Conservation (phyloP, 2,329 filamentous ascomycete genomes). For the Pseudogymnoascus pannorum region DNA sequence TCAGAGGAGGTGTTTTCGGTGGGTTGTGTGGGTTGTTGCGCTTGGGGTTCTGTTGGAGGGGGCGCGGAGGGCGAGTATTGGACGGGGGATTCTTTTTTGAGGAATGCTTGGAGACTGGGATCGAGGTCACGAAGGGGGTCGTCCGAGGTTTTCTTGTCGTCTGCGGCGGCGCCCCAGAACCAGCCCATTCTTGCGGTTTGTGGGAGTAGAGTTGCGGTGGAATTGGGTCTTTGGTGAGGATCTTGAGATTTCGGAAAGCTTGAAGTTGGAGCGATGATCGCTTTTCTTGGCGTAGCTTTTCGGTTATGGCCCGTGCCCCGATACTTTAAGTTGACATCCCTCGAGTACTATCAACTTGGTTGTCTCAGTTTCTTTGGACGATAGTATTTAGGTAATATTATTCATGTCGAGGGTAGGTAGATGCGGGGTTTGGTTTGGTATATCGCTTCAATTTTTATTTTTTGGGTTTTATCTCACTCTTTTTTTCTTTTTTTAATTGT, state of each 20-base stretch:
- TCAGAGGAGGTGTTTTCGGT: constrained; percentile 12
- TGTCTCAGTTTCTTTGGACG: not conserved
- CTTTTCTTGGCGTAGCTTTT: not conserved
- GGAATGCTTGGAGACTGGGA: constrained; percentile 55
- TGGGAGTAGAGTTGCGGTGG: not conserved
- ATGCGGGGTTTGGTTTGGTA: not conserved
- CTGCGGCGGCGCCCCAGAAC: constrained; percentile 27
- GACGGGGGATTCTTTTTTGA: constrained; percentile 57
- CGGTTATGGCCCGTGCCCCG: not conserved
- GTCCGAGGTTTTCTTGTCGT: constrained; percentile 24
- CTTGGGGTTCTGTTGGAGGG: constrained; percentile 12
- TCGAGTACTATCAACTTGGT: not conserved
- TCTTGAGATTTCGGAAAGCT: constrained; percentile 2
- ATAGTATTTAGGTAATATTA: not conserved
- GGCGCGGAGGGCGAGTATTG: constrained; percentile 32
- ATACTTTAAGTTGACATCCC: not conserved
- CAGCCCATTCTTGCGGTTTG: constrained; percentile 24
- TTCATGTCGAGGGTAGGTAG: not conserved
- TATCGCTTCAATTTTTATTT: not conserved
- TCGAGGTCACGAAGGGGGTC: constrained; percentile 57
- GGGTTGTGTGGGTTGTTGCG: constrained; percentile 10
- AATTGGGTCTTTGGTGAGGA: not conserved
- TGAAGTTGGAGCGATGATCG: not conserved
- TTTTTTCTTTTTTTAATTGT: no score
- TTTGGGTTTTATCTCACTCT: no score